Percentiles rank a stretch among this genome's conserved stretches.
phyloP scores from a whole-genome alignment of 129 eudicot genomes.

The Smallanthus sonchifolius region DNA sequence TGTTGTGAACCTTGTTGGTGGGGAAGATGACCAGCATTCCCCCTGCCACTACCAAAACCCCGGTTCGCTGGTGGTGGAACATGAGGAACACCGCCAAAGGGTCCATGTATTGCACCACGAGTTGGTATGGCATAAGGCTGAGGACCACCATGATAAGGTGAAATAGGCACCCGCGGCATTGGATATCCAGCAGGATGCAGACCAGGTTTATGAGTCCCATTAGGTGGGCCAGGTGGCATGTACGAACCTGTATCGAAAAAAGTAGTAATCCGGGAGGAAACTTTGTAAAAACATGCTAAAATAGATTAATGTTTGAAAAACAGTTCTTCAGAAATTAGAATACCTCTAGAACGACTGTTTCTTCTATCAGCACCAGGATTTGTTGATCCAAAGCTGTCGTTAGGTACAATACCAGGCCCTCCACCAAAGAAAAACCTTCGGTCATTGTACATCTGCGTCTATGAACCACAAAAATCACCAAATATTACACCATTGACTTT shows the following conservation, averaged over 20 bases:
- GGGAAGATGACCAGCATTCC: slow-evolving; percentile 71
- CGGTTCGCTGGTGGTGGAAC: slow-evolving; percentile 62
- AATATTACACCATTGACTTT: not conserved
- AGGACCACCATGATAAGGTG: slow-evolving; percentile 80
- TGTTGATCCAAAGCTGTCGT: slow-evolving; percentile 61
- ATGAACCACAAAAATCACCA: slow-evolving; percentile 12
- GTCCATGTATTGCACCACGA: slow-evolving; percentile 86
- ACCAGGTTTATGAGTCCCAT: slow-evolving; percentile 80
- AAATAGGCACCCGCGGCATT: slow-evolving; percentile 70
- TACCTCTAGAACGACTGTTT: slow-evolving; percentile 75
- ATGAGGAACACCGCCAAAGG: slow-evolving; percentile 89
- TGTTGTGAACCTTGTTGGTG: slow-evolving; percentile 68
- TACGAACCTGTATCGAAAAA: slow-evolving; percentile 42
- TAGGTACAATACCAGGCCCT: slow-evolving; percentile 67
- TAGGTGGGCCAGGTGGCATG: slow-evolving; percentile 75
- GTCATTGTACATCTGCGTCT: slow-evolving; percentile 70
- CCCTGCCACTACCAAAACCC: slow-evolving; percentile 89
- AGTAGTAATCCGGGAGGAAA: not conserved
- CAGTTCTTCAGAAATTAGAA: slow-evolving; percentile 7
- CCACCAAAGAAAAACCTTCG: slow-evolving; percentile 86
- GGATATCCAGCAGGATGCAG: slow-evolving; percentile 75
- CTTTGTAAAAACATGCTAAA: not conserved
- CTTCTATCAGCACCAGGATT: slow-evolving; percentile 64
- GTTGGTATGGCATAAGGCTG: slow-evolving; percentile 94
- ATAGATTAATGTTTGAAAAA: not conserved